Evolutionary conservation across 2,329 filamentous ascomycete genomes (phyloP).

Genomic region (Xylariaceae sp.): DNA sequence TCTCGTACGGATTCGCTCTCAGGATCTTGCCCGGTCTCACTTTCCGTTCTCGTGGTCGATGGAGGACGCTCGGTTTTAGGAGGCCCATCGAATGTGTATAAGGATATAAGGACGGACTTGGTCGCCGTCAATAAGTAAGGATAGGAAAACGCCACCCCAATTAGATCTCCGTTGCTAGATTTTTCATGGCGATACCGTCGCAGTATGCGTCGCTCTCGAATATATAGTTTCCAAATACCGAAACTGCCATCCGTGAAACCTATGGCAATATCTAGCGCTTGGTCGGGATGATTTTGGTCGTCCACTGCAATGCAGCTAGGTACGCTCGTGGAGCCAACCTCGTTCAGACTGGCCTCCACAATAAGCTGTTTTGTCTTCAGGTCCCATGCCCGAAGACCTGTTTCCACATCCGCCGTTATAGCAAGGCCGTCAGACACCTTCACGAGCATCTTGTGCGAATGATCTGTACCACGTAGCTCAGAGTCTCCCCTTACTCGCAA

Average conservation of each 20-base stretch:
- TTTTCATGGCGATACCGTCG: slow-evolving; percentile 61
- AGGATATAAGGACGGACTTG: slow-evolving; percentile 69
- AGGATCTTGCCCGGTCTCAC: slow-evolving; percentile 1
- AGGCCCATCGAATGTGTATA: slow-evolving; percentile 67
- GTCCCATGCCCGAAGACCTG: slow-evolving; percentile 79
- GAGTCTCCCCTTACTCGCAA: slow-evolving; percentile 51
- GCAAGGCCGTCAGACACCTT: slow-evolving; percentile 77
- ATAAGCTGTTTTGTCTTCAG: slow-evolving; percentile 65
- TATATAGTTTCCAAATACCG: slow-evolving; percentile 66
- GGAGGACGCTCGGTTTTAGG: slow-evolving; percentile 13
- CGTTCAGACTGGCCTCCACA: slow-evolving; percentile 48
- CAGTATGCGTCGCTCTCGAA: slow-evolving; percentile 46
- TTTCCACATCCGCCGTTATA: slow-evolving; percentile 70
- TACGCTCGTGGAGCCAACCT: slow-evolving; percentile 26
- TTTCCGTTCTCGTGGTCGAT: slow-evolving; percentile 10
- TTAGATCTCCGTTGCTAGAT: slow-evolving; percentile 67
- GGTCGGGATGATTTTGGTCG: slow-evolving; percentile 46
- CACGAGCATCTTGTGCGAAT: slow-evolving; percentile 66
- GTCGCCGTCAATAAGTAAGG: slow-evolving; percentile 83
- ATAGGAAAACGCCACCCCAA: slow-evolving; percentile 70
- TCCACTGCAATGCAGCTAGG: slow-evolving; percentile 72
- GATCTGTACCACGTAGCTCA: slow-evolving; percentile 35
- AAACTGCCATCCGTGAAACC: slow-evolving; percentile 76
- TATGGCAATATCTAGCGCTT: slow-evolving; percentile 61
- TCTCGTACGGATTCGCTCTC: slow-evolving; percentile 8